Evolutionary conservation across 345 rosid genomes (phyloP), one percentile per base, ranked within the genome.

Genomic region (Iberis pinnata): DNA sequence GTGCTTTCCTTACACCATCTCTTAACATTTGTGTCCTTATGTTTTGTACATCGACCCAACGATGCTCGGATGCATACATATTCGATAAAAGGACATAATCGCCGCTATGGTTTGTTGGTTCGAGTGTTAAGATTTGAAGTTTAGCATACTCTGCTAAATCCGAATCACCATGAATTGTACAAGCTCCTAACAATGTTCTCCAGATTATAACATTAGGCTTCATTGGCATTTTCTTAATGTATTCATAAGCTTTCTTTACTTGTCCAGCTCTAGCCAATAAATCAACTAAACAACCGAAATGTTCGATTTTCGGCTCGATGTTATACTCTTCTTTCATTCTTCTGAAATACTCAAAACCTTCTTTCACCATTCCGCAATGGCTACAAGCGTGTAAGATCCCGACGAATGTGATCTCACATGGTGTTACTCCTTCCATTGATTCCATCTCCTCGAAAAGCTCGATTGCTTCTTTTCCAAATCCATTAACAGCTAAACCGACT

Each of bases 281-380:
- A 77, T 89, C 97, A 14, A 89, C 88, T 83, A 86, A 81, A 58
- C 97, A 86, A 55, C 95, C 97, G 51, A 69, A 61, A 71, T 89
- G 97, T 58, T 89, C 95, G 5, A 86, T 80, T 66, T 68, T 73
- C n/a, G 97, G 86, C 57, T 63, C 57, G 39, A 89, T 77, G 29
- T 78, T 73, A 61, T 71, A 78, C 56, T 80, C 74, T 8, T 83
- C 84, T 64, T 43, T 66, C 94, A 86, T 89, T 58, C 69, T 79
- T 18, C 6, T 49, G 43, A 89, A 81, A 71, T 80, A 81, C 46
- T 42, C 36, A 58, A 83, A 86, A 31, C 93, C 97, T 56, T 82
- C 79, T 26, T 77, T 72, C 13, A 86, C 84, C 88, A 86, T 74
- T 40, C 94, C 95, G 10, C 94, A 81, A 56, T 89, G 97, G 61